Percentiles rank a stretch among this genome's conserved stretches.
Evolutionary conservation across 768 basidiomycete species (phyloP).

Genomic region (Boletellus ananas): DNA sequence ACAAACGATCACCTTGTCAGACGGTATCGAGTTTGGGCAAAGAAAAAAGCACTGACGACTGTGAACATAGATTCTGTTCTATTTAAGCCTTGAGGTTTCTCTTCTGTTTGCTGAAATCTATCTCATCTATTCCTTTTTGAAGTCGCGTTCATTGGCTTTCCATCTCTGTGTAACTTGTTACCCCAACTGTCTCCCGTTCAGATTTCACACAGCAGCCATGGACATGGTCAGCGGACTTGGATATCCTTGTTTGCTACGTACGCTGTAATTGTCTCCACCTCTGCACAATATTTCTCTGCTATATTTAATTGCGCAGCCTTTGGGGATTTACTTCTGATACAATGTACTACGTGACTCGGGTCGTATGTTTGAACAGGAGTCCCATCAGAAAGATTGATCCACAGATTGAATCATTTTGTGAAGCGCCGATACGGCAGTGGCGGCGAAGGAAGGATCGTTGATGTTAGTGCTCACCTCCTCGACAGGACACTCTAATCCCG

Average conservation of each 20-base stretch:
- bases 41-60: constrained; percentile 14
- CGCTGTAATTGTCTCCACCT: constrained; percentile 42
- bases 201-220: constrained; percentile 28
- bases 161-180: constrained; percentile 27
- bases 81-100: constrained; percentile 7
- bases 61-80: constrained; percentile 27
- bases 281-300: constrained; percentile 10
- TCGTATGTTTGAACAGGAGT: neutral
- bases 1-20: constrained; percentile 6
- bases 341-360: neutral
- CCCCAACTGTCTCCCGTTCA: constrained; percentile 27
- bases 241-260: constrained; percentile 47
- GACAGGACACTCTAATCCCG: constrained; percentile 14
- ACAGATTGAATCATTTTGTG: constrained; percentile 15
- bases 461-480: constrained; percentile 25
- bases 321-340: neutral
- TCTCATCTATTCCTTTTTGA: constrained; percentile 15
- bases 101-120: constrained; percentile 16
- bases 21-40: constrained; percentile 5
- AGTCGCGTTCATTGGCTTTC: constrained; percentile 7
- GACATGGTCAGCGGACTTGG: constrained; percentile 54
- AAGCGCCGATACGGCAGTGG: constrained; percentile 13
- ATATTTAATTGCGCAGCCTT: constrained; percentile 9
- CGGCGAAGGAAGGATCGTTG: constrained; percentile 24
- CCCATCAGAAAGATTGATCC: neutral